Percentiles rank a stretch among this genome's conserved stretches.
phyloP scores from a whole-genome alignment of 108 stramenopile genomes.

The Pseudonitzschia delicatissima region DNA sequence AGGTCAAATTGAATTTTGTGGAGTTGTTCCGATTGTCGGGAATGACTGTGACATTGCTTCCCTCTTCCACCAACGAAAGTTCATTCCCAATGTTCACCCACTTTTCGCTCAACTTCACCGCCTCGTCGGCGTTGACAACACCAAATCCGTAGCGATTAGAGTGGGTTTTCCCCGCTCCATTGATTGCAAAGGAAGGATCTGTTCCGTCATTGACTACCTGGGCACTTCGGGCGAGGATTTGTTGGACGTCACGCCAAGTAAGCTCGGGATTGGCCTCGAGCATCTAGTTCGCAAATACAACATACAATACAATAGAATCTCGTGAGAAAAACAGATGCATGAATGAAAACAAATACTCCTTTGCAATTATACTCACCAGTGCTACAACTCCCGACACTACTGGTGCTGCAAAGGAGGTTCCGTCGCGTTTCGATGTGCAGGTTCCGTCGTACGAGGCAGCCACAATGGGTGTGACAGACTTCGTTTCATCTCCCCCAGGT shows the following conservation, averaged over 20 bases:
- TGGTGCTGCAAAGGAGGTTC: conserved; percentile 42
- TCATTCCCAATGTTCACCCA: conserved; percentile 22
- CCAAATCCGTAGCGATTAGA: conserved; percentile 45
- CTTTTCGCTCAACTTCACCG: conserved; percentile 18
- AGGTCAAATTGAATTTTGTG: background rate
- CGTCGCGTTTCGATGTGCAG: conserved; percentile 15
- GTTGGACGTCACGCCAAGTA: conserved; percentile 47
- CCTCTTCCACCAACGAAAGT: background rate
- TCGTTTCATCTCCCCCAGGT: conserved; percentile 33
- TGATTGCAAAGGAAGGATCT: conserved; percentile 15
- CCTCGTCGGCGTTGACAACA: conserved; percentile 37
- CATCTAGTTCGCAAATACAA: conserved; percentile 20
- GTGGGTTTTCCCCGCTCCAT: conserved; percentile 34
- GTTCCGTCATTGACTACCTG: background rate
- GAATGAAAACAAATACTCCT: background rate
- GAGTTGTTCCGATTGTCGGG: background rate
- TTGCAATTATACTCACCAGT: too few species aligned
- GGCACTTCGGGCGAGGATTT: conserved; percentile 30
- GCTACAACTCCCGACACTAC: conserved; percentile 40
- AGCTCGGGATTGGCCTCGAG: conserved; percentile 44
- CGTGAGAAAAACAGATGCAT: background rate
- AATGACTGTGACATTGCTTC: background rate
- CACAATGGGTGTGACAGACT: background rate
- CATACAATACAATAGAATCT: conserved; percentile 22
- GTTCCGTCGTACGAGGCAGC: conserved; percentile 1